phyloP scores from a whole-genome alignment of 768 basidiomycete species.

The Daedaleopsis sinensis region DNA sequence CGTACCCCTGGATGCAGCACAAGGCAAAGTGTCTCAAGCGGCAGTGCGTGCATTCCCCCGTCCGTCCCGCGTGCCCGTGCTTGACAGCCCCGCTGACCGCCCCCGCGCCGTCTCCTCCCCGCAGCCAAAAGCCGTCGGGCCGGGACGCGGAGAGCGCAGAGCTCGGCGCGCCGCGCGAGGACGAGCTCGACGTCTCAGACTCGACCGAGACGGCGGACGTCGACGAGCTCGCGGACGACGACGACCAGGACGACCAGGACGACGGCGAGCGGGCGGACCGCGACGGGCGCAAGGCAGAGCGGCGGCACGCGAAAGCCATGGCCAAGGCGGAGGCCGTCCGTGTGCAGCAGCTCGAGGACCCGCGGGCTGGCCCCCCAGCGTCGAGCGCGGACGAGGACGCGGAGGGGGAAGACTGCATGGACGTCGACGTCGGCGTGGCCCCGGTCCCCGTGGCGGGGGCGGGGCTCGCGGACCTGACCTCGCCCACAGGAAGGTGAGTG shows the following conservation, averaged over 20 bases:
- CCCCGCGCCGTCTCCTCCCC: conserved; percentile 11
- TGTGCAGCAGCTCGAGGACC: conserved; percentile 19
- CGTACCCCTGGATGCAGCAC: conserved; percentile 83
- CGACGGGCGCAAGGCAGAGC: conserved; percentile 9
- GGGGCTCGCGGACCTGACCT: conserved; percentile 60
- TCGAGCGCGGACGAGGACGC: conserved; percentile 30
- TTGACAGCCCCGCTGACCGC: background rate
- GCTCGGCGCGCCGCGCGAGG: conserved; percentile 39
- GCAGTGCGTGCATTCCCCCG: conserved; percentile 49
- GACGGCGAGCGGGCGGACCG: conserved; percentile 24
- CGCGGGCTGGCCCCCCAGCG: conserved; percentile 3
- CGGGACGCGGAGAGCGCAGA: conserved; percentile 57
- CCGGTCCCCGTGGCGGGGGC: conserved; percentile 9
- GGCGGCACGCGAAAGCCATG: conserved; percentile 28
- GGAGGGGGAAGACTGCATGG: conserved; percentile 23
- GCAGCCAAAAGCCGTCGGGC: conserved; percentile 61
- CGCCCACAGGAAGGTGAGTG: conserved; percentile 61
- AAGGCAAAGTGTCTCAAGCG: conserved; percentile 74
- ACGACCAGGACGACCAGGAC: no score
- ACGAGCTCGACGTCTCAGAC: conserved; percentile 25
- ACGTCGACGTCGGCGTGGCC: conserved; percentile 19
- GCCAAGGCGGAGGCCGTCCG: conserved; percentile 26
- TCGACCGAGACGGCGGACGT: conserved; percentile 42
- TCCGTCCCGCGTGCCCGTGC: background rate
- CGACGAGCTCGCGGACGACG: conserved; percentile 32